phyloP scores from a whole-genome alignment of 352 stramenopile species.

The Nothophytophthora sp. region DNA sequence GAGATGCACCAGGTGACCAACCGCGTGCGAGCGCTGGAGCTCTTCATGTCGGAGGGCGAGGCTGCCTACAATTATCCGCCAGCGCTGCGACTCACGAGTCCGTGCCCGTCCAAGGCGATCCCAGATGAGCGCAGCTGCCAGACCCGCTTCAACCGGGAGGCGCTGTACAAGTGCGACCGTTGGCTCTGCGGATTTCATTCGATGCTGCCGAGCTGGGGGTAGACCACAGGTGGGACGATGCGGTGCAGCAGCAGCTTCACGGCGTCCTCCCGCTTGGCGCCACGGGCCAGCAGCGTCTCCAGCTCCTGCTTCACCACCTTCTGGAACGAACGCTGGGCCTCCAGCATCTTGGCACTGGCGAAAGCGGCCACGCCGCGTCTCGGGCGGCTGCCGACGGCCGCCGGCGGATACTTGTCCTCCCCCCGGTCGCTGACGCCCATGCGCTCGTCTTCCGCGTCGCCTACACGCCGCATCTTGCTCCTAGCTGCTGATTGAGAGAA shows the following conservation, averaged over 20 bases:
- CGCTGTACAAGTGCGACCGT: slow-evolving; percentile 70
- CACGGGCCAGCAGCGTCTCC: slow-evolving; percentile 53
- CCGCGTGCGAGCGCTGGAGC: slow-evolving; percentile 55
- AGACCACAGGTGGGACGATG: slow-evolving; percentile 10
- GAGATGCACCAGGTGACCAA: slow-evolving; percentile 59
- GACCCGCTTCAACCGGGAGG: slow-evolving; percentile 47
- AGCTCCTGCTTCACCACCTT: slow-evolving; percentile 83
- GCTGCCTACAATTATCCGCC: slow-evolving; percentile 46
- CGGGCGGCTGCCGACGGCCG: no score
- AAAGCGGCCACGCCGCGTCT: no score
- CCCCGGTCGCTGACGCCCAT: no score
- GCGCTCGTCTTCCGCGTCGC: background rate
- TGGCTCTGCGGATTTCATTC: slow-evolving; percentile 73
- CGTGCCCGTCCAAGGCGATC: slow-evolving; percentile 64
- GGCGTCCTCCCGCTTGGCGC: slow-evolving; percentile 65
- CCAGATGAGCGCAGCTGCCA: slow-evolving; percentile 44
- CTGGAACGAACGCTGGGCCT: slow-evolving; percentile 73
- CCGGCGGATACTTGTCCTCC: background rate
- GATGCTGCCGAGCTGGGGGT: slow-evolving; percentile 28
- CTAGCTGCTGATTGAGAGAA: no score
- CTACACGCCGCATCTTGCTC: no score
- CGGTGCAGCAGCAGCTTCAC: slow-evolving; percentile 66
- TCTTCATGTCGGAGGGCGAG: slow-evolving; percentile 57
- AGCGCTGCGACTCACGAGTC: slow-evolving; percentile 32
- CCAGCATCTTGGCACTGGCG: slow-evolving; percentile 45